Percentiles rank a stretch among this genome's conserved stretches.
Conservation (phyloP, 2,329 filamentous ascomycete genomes). For the Aspergillus ustus region DNA sequence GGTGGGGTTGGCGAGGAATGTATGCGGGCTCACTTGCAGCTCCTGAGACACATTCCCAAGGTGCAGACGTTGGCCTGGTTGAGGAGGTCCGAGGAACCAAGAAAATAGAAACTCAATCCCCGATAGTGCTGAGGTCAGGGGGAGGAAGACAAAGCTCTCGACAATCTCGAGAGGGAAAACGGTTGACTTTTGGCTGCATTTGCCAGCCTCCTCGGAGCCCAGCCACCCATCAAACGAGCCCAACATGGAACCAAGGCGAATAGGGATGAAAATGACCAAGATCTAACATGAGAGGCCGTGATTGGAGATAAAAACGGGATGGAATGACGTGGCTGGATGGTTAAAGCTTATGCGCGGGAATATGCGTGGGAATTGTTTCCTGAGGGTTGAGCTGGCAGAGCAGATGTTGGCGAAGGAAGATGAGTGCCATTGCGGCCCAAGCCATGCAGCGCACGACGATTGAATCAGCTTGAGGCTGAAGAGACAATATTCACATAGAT, state of each 20-base stretch:
- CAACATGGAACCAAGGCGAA: conserved; percentile 8
- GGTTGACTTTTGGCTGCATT: conserved; percentile 24
- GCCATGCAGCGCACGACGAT: neutral
- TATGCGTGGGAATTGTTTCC: neutral
- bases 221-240: conserved; percentile 22
- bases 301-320: conserved; percentile 17
- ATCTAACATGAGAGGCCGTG: conserved; percentile 16
- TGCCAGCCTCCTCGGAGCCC: conserved; percentile 25
- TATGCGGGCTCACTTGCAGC: conserved; percentile 27
- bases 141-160: conserved; percentile 5
- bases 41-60: conserved; percentile 24
- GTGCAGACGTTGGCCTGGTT: conserved; percentile 5
- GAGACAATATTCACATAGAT: neutral
- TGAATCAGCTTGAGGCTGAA: neutral
- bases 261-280: conserved; percentile 13
- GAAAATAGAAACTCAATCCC: conserved; percentile 10
- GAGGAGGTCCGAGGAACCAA: conserved; percentile 15
- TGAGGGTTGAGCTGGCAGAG: conserved; percentile 21
- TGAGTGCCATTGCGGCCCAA: conserved; percentile 12
- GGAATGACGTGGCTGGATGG: conserved; percentile 13
- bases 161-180: conserved; percentile 8
- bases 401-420: neutral
- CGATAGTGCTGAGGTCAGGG: neutral
- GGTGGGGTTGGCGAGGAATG: conserved; percentile 24
- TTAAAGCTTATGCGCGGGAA: conserved; percentile 1